Conservation (phyloP, 257 asterid genomes). For the Scutellaria baicalensis region DNA sequence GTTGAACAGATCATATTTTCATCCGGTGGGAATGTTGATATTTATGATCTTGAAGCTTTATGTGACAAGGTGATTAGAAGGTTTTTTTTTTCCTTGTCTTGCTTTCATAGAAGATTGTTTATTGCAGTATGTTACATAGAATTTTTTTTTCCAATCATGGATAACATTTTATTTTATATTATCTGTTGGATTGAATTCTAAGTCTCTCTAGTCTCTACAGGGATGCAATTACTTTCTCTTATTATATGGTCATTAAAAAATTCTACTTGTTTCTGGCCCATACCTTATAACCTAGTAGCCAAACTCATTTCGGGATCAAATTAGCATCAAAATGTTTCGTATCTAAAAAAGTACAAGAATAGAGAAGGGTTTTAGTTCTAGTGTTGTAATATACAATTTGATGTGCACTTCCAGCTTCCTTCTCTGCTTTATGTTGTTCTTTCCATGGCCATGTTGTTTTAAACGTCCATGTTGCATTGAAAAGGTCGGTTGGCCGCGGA, state of each 20-base stretch:
- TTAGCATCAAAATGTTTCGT: neutral
- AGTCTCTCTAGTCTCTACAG: neutral
- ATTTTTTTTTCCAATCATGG: neutral
- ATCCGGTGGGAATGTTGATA: conserved; percentile 80
- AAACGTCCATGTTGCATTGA: conserved; percentile 8
- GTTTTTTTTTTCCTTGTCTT: neutral
- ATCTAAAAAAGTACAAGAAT: neutral
- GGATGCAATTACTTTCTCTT: neutral
- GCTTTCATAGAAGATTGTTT: neutral
- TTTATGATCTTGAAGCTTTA: conserved; percentile 79
- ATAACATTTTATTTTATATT: neutral
- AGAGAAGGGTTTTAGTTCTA: neutral
- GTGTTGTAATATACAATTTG: neutral
- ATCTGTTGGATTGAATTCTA: neutral
- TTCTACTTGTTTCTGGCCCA: no score
- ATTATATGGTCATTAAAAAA: neutral
- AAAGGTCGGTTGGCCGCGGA: conserved; percentile 99
- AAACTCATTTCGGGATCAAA: neutral
- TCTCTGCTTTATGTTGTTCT: neutral
- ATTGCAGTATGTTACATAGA: neutral
- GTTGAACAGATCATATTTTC: conserved; percentile 87
- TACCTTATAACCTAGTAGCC: neutral
- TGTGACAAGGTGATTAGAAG: conserved; percentile 71
- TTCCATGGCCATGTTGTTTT: neutral
- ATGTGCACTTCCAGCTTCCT: neutral